Evolutionary conservation across 148 eudicot genomes (phyloP).

Genomic region (Oxyria digyna): DNA sequence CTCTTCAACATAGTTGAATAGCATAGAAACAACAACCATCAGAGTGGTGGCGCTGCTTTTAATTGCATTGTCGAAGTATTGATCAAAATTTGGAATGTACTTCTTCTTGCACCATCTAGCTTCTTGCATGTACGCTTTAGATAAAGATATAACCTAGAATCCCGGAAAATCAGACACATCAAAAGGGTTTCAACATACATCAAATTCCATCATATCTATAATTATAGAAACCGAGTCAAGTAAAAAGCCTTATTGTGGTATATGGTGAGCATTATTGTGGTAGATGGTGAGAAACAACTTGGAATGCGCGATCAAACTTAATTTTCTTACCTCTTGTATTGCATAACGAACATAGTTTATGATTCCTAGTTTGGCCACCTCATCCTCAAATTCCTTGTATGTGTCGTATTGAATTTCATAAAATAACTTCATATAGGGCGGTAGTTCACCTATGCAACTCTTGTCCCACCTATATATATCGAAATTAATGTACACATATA

Average conservation of each 20-base stretch:
- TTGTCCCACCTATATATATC: background rate
- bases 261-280: too few relatives aligned
- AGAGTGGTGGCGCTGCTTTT: background rate
- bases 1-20: background rate
- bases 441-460: background rate
- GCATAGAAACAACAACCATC: background rate
- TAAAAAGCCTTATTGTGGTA: too few relatives aligned
- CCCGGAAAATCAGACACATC: too few relatives aligned
- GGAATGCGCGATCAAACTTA: too few relatives aligned
- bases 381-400: too few relatives aligned
- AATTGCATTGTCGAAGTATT: background rate
- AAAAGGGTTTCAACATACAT: too few relatives aligned
- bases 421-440: background rate
- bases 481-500: too few relatives aligned
- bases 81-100: background rate
- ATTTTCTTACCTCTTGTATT: background rate
- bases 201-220: too few relatives aligned
- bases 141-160: background rate
- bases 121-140: background rate
- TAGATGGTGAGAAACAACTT: too few relatives aligned
- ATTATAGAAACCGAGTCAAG: too few relatives aligned
- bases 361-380: too few relatives aligned
- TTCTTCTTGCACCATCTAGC: background rate
- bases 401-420: too few relatives aligned
- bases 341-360: background rate